Evolutionary conservation across 352 stramenopile genomes (phyloP).

Genomic region (Phytophthora kernoviae): DNA sequence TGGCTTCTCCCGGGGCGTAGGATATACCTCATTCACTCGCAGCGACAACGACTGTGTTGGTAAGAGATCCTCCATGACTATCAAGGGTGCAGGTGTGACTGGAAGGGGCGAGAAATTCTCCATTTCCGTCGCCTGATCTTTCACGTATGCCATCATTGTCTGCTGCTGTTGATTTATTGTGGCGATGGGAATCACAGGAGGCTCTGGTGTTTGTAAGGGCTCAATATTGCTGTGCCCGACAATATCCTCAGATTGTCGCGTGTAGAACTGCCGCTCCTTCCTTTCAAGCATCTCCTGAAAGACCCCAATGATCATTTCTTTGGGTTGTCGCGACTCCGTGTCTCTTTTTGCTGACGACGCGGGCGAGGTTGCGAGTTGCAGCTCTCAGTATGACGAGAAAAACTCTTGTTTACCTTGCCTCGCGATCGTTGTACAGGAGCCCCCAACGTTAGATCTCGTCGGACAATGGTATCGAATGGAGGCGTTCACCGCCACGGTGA

Average conservation of each 20-base stretch:
- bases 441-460: background rate
- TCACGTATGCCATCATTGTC: constrained; percentile 11
- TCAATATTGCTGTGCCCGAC: background rate
- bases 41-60: background rate
- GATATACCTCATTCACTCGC: background rate
- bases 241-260: constrained; percentile 1
- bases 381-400: background rate
- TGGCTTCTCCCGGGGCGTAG: background rate
- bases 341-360: background rate
- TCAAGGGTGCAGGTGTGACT: background rate
- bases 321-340: background rate
- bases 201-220: background rate
- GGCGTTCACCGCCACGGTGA: constrained; percentile 57
- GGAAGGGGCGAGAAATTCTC: constrained; percentile 1
- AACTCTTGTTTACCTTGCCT: background rate
- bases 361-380: background rate
- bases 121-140: constrained; percentile 28
- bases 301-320: constrained; percentile 11
- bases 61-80: constrained; percentile 2
- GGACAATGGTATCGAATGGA: constrained; percentile 56
- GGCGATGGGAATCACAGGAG: too few species aligned
- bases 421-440: background rate
- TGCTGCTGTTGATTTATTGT: constrained; percentile 23
- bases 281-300: constrained; percentile 34
- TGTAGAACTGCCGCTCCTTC: constrained; percentile 32